Evolutionary conservation across 129 eudicot species (phyloP).

Genomic region (Flaveria bidentis): DNA sequence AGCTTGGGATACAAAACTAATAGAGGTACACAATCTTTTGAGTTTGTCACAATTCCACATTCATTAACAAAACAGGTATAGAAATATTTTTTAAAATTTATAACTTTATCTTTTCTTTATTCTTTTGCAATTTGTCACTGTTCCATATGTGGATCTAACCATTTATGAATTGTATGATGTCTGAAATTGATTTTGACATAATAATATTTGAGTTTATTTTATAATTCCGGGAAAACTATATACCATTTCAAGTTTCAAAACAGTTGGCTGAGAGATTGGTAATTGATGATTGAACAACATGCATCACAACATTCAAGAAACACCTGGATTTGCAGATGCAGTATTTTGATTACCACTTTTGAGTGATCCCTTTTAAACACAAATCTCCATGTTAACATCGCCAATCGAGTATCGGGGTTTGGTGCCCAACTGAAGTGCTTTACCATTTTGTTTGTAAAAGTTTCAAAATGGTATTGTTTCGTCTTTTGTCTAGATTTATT

Average conservation of each 20-base stretch:
- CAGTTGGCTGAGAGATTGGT: not conserved
- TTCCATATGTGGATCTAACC: not conserved
- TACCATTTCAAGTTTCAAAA: conserved; percentile 11
- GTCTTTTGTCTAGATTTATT: not conserved
- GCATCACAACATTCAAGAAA: not conserved
- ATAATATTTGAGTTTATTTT: conserved; percentile 10
- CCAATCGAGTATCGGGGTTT: not conserved
- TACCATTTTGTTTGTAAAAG: not conserved
- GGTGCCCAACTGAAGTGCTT: not conserved
- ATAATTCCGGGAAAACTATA: not conserved
- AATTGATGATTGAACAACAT: not conserved
- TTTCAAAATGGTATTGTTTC: not conserved
- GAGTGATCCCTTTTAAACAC: not conserved
- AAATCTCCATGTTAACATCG: not conserved
- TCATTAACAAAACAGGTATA: not conserved
- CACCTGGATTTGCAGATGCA: not conserved
- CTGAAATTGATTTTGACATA: conserved; percentile 15
- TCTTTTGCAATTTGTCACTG: not conserved
- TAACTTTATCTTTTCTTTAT: not conserved
- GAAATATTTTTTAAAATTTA: not conserved
- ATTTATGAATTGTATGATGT: conserved; percentile 8
- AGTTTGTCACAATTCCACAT: conserved; percentile 17
- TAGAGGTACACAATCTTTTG: conserved; percentile 23
- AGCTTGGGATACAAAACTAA: conserved; percentile 55
- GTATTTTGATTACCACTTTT: not conserved